A percentile compares a stretch with the other conserved stretches of the same genome.
phyloP scores from a whole-genome alignment of 208 protist genomes.

The Crithidia acanthocephali region DNA sequence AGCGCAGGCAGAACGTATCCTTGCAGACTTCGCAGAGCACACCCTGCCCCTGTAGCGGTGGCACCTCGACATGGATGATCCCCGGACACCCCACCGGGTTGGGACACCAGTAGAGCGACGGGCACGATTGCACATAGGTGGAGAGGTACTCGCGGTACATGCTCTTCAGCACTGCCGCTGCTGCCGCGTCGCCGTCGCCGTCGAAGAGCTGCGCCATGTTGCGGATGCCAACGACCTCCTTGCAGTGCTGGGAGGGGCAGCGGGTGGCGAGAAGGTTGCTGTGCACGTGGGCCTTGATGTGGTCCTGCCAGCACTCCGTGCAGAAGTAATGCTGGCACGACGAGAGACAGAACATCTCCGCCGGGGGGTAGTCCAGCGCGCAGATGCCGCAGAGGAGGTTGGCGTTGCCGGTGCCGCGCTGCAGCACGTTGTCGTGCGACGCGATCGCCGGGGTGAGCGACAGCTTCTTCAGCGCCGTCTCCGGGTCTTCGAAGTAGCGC shows the following conservation, averaged over 20 bases:
- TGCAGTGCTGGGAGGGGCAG: slow-evolving; percentile 31
- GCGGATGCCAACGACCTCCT: slow-evolving; percentile 29
- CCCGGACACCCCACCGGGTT: slow-evolving; percentile 57
- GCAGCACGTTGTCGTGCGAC: slow-evolving; percentile 4
- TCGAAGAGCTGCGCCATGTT: slow-evolving; percentile 27
- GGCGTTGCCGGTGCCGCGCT: not conserved
- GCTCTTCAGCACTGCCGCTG: not conserved
- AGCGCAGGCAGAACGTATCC: slow-evolving; percentile 59
- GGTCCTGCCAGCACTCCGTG: slow-evolving; percentile 41
- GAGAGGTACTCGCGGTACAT: slow-evolving; percentile 37
- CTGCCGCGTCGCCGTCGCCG: not conserved
- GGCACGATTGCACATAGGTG: slow-evolving; percentile 23
- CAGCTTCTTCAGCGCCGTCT: slow-evolving; percentile 12
- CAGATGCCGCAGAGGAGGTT: slow-evolving; percentile 26
- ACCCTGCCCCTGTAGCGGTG: slow-evolving; percentile 37
- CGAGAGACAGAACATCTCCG: slow-evolving; percentile 30
- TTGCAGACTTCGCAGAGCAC: slow-evolving; percentile 61
- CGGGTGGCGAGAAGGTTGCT: slow-evolving; percentile 24
- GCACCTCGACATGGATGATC: slow-evolving; percentile 45
- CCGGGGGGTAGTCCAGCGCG: slow-evolving; percentile 10
- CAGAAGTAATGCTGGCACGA: slow-evolving; percentile 45
- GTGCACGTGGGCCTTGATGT: slow-evolving; percentile 28
- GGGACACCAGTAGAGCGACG: slow-evolving; percentile 78
- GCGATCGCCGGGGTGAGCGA: slow-evolving; percentile 6
- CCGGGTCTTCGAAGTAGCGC: slow-evolving; percentile 27